A percentile compares a stretch with the other conserved stretches of the same genome.
phyloP scores from a whole-genome alignment of 2,329 filamentous ascomycete genomes.

The Botrytis elliptica region DNA sequence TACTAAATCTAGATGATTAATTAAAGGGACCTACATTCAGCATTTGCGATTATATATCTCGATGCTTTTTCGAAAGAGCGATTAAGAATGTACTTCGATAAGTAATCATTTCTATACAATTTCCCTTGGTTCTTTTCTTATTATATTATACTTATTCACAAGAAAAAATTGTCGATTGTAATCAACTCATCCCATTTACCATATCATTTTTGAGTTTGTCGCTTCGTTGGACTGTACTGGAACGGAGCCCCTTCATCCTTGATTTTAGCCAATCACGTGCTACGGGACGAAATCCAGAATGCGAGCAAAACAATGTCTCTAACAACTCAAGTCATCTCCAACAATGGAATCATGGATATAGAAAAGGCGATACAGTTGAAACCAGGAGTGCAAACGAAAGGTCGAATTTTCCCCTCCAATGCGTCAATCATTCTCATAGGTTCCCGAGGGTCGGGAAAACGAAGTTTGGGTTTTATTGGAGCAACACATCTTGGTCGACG shows the following conservation, averaged over 20 bases:
- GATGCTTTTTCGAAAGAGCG: not conserved
- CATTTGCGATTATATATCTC: not conserved
- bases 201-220: not conserved
- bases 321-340: conserved; percentile 31
- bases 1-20: not conserved
- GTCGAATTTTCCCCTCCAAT: conserved; percentile 43
- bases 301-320: conserved; percentile 31
- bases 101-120: not conserved
- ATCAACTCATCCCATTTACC: not conserved
- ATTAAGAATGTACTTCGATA: not conserved
- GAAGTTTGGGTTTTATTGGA: conserved; percentile 72
- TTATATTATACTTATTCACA: not conserved
- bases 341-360: conserved; percentile 23
- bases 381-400: conserved; percentile 27
- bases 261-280: conserved; percentile 18
- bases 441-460: conserved; percentile 72
- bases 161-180: not conserved
- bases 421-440: conserved; percentile 73
- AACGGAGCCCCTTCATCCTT: conserved; percentile 1
- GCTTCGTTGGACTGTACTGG: not conserved
- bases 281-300: not conserved
- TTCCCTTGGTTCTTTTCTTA: no score
- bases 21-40: not conserved
- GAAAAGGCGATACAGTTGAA: conserved; percentile 29
- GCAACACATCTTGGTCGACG: conserved; percentile 67